Evolutionary conservation across 257 asterid species (phyloP).

Genomic region (Nicotiana benthamiana): DNA sequence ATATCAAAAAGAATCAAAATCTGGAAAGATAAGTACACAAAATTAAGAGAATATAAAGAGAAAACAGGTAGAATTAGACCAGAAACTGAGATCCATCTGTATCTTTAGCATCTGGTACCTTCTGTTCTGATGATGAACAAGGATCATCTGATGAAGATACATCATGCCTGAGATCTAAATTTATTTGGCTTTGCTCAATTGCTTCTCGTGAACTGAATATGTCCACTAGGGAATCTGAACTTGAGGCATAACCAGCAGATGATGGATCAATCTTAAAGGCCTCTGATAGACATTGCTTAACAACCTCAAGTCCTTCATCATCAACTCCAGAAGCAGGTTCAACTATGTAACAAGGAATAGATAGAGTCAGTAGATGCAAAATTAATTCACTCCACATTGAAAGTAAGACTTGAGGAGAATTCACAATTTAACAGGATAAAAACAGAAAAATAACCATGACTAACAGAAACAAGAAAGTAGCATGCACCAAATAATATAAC

Average conservation of each 20-base stretch:
- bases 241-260: slow-evolving; percentile 25
- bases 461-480: not conserved
- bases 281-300: slow-evolving; percentile 65
- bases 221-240: slow-evolving; percentile 45
- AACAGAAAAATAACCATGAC: not conserved
- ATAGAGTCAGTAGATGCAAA: not conserved
- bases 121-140: slow-evolving; percentile 25
- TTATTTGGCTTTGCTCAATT: slow-evolving; percentile 2
- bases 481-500: not conserved
- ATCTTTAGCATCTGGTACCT: slow-evolving; percentile 15
- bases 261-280: slow-evolving; percentile 61
- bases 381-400: not conserved
- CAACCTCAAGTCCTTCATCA: slow-evolving; percentile 66
- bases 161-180: slow-evolving; percentile 6
- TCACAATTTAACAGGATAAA: not conserved
- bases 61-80: slow-evolving; percentile 9
- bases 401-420: not conserved
- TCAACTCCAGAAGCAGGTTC: slow-evolving; percentile 63
- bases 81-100: slow-evolving; percentile 19
- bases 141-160: slow-evolving; percentile 29
- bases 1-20: not conserved
- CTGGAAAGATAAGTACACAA: not conserved
- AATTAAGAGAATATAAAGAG: not conserved
- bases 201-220: slow-evolving; percentile 40
- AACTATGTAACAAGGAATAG: slow-evolving; percentile 25